phyloP scores from a whole-genome alignment of 495 filamentous ascomycete genomes.

The Penicillium paxilli region DNA sequence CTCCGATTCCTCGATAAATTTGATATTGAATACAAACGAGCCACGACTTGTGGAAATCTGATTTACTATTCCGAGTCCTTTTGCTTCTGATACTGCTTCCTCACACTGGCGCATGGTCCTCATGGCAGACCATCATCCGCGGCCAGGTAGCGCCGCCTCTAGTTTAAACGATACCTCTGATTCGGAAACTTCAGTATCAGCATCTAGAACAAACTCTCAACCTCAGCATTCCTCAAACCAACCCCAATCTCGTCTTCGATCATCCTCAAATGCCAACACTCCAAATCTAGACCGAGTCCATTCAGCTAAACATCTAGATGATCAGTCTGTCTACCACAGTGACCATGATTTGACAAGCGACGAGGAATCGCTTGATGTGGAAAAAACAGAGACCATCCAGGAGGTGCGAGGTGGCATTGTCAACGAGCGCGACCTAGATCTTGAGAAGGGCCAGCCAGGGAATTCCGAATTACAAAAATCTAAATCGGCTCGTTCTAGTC shows the following conservation, averaged over 20 bases:
- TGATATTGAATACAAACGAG: too few species aligned
- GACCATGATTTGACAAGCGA: slow-evolving; percentile 16
- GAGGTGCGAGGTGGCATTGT: slow-evolving; percentile 30
- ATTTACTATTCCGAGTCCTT: neutral
- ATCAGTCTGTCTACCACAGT: slow-evolving; percentile 39
- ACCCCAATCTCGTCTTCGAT: slow-evolving; percentile 15
- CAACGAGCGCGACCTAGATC: slow-evolving; percentile 33
- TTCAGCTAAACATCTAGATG: slow-evolving; percentile 37
- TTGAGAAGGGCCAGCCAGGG: slow-evolving; percentile 21
- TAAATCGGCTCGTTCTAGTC: slow-evolving; percentile 18
- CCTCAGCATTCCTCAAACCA: slow-evolving; percentile 1
- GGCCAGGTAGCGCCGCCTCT: slow-evolving; percentile 48
- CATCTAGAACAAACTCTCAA: slow-evolving; percentile 6
- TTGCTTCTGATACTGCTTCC: neutral
- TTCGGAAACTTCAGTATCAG: neutral
- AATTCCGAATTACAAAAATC: slow-evolving; percentile 24
- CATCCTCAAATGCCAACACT: slow-evolving; percentile 6
- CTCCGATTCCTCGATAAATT: too few species aligned
- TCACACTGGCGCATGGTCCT: neutral
- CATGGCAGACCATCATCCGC: slow-evolving; percentile 38
- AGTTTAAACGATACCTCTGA: slow-evolving; percentile 10
- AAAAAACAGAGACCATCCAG: slow-evolving; percentile 14
- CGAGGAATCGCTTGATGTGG: slow-evolving; percentile 2
- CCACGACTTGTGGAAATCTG: too few species aligned
- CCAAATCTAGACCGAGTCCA: slow-evolving; percentile 23